A percentile compares a stretch with the other conserved stretches of the same genome.
Conservation (phyloP, 768 basidiomycete species). For the Boletus sensibilis region DNA sequence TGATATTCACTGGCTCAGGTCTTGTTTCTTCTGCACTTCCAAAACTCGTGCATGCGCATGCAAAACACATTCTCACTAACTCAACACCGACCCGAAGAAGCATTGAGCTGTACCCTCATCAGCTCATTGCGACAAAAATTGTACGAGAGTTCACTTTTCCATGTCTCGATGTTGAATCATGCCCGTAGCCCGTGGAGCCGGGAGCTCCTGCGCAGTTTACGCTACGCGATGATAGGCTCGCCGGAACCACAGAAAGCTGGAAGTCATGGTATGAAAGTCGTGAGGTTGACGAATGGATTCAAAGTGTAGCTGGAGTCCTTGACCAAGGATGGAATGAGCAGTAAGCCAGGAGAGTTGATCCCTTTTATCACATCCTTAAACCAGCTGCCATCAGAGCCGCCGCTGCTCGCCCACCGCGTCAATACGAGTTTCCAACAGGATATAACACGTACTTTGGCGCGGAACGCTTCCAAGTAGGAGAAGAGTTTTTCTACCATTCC, state of each 20-base stretch:
- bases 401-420: slow-evolving; percentile 52
- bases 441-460: slow-evolving; percentile 80
- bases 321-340: slow-evolving; percentile 89
- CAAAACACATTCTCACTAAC: slow-evolving; percentile 61
- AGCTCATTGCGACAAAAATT: slow-evolving; percentile 81
- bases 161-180: slow-evolving; percentile 4
- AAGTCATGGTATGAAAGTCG: slow-evolving; percentile 70
- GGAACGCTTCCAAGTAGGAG: slow-evolving; percentile 82
- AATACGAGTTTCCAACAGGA: slow-evolving; percentile 96
- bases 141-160: slow-evolving; percentile 37
- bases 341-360: slow-evolving; percentile 41
- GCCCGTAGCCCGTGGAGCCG: slow-evolving; percentile 68
- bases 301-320: slow-evolving; percentile 81
- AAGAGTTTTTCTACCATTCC: slow-evolving; percentile 84
- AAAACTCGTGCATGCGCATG: slow-evolving; percentile 76
- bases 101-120: slow-evolving; percentile 78
- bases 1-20: slow-evolving; percentile 45
- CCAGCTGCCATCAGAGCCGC: slow-evolving; percentile 47
- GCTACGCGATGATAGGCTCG: slow-evolving; percentile 71
- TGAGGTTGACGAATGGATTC: slow-evolving; percentile 94
- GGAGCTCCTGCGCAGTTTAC: slow-evolving; percentile 62
- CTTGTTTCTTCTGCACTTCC: slow-evolving; percentile 74
- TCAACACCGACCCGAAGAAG: slow-evolving; percentile 50
- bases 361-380: not conserved
- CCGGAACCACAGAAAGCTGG: slow-evolving; percentile 80